These are phyloP conservation scores for Cantharellus cinnabarinus DNA, from an alignment of 768 basidiomycete species.

Conservation along the genomic window DNA sequence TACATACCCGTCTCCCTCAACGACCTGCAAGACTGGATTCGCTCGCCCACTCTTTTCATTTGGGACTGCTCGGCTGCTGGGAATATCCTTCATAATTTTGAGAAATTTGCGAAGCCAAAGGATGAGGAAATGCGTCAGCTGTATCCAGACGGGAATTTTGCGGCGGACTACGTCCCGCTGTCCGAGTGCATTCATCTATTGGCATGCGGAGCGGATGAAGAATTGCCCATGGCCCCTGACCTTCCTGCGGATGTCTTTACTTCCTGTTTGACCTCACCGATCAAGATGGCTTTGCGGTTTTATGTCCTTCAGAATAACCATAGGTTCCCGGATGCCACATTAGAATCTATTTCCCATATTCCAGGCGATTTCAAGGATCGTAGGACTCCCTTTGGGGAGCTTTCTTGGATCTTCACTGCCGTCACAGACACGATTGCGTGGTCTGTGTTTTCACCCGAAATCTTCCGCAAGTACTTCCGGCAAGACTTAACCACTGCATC, in stretches of 20 bases:
- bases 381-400: constrained; percentile 85
- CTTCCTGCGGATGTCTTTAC: constrained; percentile 96
- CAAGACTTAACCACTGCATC: constrained; percentile 93
- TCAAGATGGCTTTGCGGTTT: constrained; percentile 89
- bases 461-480: constrained; percentile 83
- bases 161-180: constrained; percentile 29
- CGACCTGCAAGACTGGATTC: constrained; percentile 85
- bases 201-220: constrained; percentile 80
- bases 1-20: constrained; percentile 92
- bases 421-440: constrained; percentile 99
- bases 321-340: constrained; percentile 55
- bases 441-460: constrained; percentile 86
- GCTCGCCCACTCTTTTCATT: constrained; percentile 88
- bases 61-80: constrained; percentile 99
- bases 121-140: constrained; percentile 36
- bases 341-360: constrained; percentile 84
- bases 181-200: constrained; percentile 85
- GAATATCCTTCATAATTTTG: constrained; percentile 78
- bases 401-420: constrained; percentile 99
- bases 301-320: constrained; percentile 77
- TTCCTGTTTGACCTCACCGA: constrained; percentile 91
- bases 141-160: constrained; percentile 31
- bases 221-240: constrained; percentile 85
- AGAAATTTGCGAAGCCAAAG: constrained; percentile 50
- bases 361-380: constrained; percentile 95